Evolutionary conservation across 305 asterid genomes (phyloP).

Genomic region (Rubia tinctorum): DNA sequence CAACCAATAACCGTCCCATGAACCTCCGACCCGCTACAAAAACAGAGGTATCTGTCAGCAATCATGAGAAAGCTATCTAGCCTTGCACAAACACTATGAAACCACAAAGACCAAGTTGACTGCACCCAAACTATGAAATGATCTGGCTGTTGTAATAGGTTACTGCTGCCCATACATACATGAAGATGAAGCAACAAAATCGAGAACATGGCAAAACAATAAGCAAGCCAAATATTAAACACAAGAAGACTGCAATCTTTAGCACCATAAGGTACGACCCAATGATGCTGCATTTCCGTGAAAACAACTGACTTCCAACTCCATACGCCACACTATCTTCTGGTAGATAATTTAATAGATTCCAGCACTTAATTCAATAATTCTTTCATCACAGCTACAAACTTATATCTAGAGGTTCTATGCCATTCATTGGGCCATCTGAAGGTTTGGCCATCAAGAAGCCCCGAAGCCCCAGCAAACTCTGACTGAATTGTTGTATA

Average conservation of each 20-base stretch:
- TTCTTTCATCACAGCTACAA: background rate
- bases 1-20: conserved; percentile 99
- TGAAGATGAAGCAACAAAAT: background rate
- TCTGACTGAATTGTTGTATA: background rate
- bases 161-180: background rate
- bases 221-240: too few relatives aligned
- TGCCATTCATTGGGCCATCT: too few relatives aligned
- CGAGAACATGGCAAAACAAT: background rate
- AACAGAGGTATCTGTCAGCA: background rate
- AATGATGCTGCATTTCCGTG: too few relatives aligned
- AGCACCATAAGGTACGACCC: too few relatives aligned
- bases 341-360: too few relatives aligned
- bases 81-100: background rate
- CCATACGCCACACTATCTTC: too few relatives aligned
- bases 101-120: background rate
- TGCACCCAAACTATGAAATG: background rate
- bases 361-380: background rate
- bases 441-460: background rate
- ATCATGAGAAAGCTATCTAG: background rate
- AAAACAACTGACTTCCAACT: too few relatives aligned
- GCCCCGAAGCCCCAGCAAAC: background rate
- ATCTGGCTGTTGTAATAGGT: background rate
- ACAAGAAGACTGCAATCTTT: too few relatives aligned
- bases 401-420: conserved; percentile 2
- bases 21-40: conserved; percentile 83